Percentiles rank a stretch among this genome's conserved stretches.
phyloP scores from a whole-genome alignment of 768 basidiomycete species.

The Suillus sp. region DNA sequence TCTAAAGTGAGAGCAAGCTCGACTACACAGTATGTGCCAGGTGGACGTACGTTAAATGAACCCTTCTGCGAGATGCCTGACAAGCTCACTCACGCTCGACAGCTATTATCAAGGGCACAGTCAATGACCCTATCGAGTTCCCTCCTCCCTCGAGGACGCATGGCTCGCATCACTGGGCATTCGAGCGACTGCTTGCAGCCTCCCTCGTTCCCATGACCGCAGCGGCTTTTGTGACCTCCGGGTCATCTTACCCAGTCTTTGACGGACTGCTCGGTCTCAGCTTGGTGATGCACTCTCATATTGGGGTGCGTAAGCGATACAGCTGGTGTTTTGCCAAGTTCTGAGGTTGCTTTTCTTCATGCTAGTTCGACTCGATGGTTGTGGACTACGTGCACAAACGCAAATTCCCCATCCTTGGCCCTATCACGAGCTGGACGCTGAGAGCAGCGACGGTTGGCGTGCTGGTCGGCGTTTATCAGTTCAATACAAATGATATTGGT shows the following conservation, averaged over 20 bases:
- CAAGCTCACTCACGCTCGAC: neutral
- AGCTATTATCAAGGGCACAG: slow-evolving; percentile 90
- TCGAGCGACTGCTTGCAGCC: slow-evolving; percentile 90
- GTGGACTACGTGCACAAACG: slow-evolving; percentile 92
- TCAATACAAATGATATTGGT: slow-evolving; percentile 99
- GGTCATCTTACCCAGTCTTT: slow-evolving; percentile 76
- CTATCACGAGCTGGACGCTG: slow-evolving; percentile 70
- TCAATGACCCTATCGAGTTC: slow-evolving; percentile 93
- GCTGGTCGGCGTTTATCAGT: slow-evolving; percentile 91
- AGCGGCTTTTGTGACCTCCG: slow-evolving; percentile 83
- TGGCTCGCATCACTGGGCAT: slow-evolving; percentile 92
- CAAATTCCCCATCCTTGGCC: slow-evolving; percentile 88
- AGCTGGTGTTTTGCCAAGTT: neutral
- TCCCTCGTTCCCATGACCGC: slow-evolving; percentile 88
- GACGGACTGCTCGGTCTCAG: slow-evolving; percentile 89
- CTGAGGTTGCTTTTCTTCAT: slow-evolving; percentile 2
- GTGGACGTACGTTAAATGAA: slow-evolving; percentile 24
- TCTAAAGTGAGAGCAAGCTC: slow-evolving; percentile 42
- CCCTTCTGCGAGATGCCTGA: neutral
- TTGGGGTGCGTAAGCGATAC: slow-evolving; percentile 67
- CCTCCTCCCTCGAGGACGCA: slow-evolving; percentile 78
- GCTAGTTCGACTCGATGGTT: slow-evolving; percentile 71
- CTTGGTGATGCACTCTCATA: slow-evolving; percentile 93
- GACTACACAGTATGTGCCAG: slow-evolving; percentile 55
- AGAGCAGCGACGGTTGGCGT: slow-evolving; percentile 77